Evolutionary conservation across 805 yeast species (phyloP), one percentile per base, ranked within the genome.

Genomic region (Saccharomycopsis fibuligera): DNA sequence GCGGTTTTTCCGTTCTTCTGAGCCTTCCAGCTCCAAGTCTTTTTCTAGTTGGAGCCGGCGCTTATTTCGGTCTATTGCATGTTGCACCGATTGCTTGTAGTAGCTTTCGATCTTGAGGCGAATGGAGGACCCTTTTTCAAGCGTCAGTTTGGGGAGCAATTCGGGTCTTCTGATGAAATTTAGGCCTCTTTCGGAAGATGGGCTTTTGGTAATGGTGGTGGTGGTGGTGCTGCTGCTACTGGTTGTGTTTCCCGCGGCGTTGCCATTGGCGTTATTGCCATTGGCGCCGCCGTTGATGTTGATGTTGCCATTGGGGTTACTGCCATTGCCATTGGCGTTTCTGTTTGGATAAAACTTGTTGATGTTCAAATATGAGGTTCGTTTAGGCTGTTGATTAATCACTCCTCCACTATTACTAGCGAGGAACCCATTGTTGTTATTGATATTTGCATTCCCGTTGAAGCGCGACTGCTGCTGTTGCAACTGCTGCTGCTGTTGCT

Each of bases 61-160:
- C 65, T 90, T 96, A 63, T 91, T 93, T 56, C 99, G 74, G 65
- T 93, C 99, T 53, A 93, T 89, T 0, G 99, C 98, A 63, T 89
- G 95, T 47, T 79, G 77, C 25, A 90, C 95, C 16, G 90, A 80
- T 63, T 86, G 79, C 55, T 87, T 87, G 66, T 88, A 89, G 62
- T 79, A 86, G 60, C 87, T 87, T 62, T 89, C 96, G 43, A 89
- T 69, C 56, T 82, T 81, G 53, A 89, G 71, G 64, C 87, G 88
- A 39, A 86, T 80, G 2, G 91, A 86, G 0, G 95, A 81, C 0
- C 96, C 88, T 57, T 79, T 81, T 58, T 89, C 96, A 58, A 85
- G 95, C 0, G 93, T 74, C 5, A 73, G 60, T 56, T 83, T 81
- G n/a, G 85, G 75, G 58, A 88, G 73, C 58, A 75, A 67, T 55